Evolutionary conservation across 208 protist genomes (phyloP).

Genomic region (Trypanosoma congolense): DNA sequence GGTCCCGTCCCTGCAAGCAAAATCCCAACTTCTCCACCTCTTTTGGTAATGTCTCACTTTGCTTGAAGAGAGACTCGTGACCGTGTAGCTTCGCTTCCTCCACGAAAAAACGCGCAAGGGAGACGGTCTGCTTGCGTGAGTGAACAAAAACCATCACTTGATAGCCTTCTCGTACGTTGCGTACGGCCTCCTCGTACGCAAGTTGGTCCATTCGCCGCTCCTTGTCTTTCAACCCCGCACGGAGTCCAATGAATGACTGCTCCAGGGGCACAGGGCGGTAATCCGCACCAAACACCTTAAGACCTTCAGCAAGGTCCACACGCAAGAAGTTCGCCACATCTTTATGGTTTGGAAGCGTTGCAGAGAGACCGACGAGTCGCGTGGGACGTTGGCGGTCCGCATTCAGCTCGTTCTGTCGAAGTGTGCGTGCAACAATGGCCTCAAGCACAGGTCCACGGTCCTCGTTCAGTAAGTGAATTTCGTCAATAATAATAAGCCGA

Average conservation of each 20-base stretch:
- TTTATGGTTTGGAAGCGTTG: constrained; percentile 99
- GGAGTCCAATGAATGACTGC: constrained; percentile 95
- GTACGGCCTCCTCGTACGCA: constrained; percentile 72
- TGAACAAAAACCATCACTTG: constrained; percentile 99
- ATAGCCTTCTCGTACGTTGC: constrained; percentile 89
- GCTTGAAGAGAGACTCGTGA: constrained; percentile 60
- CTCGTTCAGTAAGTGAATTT: constrained; percentile 99
- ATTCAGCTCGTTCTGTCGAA: constrained; percentile 90
- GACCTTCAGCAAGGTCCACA: constrained; percentile 87
- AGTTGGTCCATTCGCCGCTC: constrained; percentile 62
- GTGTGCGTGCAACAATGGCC: constrained; percentile 96
- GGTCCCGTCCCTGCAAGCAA: constrained; percentile 78
- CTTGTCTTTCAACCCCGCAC: constrained; percentile 43
- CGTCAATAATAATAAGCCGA: constrained; percentile 98
- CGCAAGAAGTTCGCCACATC: constrained; percentile 98
- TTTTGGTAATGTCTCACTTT: constrained; percentile 36
- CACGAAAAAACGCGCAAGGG: constrained; percentile 84
- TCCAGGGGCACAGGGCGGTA: constrained; percentile 97
- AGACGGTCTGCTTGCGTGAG: constrained; percentile 95
- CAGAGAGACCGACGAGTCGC: constrained; percentile 95
- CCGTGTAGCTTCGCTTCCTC: constrained; percentile 73
- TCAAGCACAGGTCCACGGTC: constrained; percentile 98
- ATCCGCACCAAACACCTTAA: constrained; percentile 94
- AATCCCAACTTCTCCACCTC: constrained; percentile 40
- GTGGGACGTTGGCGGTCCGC: constrained; percentile 86